Evolutionary conservation across 2,329 filamentous ascomycete species (phyloP).

Genomic region (Ophiocordyceps camponoti-floridani): DNA sequence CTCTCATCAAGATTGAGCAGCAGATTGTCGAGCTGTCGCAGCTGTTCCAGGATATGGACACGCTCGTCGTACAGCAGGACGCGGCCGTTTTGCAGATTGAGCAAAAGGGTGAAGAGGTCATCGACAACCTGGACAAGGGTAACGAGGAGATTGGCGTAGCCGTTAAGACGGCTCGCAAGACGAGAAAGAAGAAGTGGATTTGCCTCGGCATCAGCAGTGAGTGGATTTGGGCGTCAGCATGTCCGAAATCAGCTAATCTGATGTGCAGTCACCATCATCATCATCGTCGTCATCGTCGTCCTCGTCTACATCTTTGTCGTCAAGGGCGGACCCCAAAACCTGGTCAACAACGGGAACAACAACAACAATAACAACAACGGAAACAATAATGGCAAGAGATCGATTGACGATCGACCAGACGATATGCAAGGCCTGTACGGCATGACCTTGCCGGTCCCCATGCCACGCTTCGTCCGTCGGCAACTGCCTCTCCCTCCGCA

Average conservation of each 20-base stretch:
- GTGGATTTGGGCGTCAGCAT: slow-evolving; percentile 7
- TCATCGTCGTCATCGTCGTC: slow-evolving; percentile 32
- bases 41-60: slow-evolving; percentile 80
- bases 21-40: slow-evolving; percentile 77
- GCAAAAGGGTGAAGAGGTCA: slow-evolving; percentile 69
- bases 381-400: slow-evolving; percentile 11
- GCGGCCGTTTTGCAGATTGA: slow-evolving; percentile 65
- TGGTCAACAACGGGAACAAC: neutral
- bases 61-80: slow-evolving; percentile 74
- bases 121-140: slow-evolving; percentile 68
- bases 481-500: neutral
- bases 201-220: slow-evolving; percentile 59
- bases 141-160: slow-evolving; percentile 72
- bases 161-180: slow-evolving; percentile 61
- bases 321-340: slow-evolving; percentile 6
- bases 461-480: slow-evolving; percentile 1
- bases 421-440: neutral
- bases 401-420: too few species aligned
- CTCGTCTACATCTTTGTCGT: slow-evolving; percentile 28
- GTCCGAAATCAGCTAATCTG: slow-evolving; percentile 8
- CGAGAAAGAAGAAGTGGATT: slow-evolving; percentile 91
- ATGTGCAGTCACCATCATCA: slow-evolving; percentile 28
- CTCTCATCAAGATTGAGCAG: slow-evolving; percentile 80
- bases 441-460: neutral
- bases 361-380: slow-evolving; percentile 1